Evolutionary conservation across 139 green algal genomes (phyloP).

Genomic region (Chlamydomonas sphaeroides): DNA sequence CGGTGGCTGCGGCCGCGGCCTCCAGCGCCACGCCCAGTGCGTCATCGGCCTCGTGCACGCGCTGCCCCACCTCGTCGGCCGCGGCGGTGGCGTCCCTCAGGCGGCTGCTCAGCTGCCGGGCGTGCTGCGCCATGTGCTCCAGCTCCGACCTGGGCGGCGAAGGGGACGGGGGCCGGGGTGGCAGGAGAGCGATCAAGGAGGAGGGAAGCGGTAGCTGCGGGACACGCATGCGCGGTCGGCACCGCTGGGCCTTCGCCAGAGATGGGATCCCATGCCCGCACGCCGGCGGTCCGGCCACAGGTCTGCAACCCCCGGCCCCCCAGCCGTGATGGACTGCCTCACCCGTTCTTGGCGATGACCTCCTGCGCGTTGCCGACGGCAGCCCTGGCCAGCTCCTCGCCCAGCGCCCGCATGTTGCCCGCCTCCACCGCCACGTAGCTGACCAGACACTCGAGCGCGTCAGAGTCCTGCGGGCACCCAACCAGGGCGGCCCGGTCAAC

Average conservation of each 20-base stretch:
- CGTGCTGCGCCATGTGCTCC: constrained; percentile 1
- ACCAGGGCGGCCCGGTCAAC: neutral
- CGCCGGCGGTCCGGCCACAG: no score
- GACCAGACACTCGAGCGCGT: constrained; percentile 5
- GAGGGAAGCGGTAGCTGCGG: no score
- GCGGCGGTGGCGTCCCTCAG: neutral
- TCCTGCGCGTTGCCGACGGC: neutral
- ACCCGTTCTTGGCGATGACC: constrained; percentile 22
- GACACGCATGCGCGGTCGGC: no score
- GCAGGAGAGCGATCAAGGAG: no score
- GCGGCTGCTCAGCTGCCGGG: neutral
- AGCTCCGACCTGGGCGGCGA: neutral
- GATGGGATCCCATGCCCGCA: no score
- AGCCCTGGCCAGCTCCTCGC: neutral
- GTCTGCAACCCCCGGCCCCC: no score
- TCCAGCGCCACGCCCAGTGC: neutral
- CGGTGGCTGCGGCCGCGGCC: neutral
- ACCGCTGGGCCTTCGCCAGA: no score
- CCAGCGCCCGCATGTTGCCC: constrained; percentile 10
- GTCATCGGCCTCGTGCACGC: neutral
- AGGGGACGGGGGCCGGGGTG: no score
- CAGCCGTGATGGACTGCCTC: no score
- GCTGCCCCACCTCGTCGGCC: neutral
- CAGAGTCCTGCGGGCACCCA: neutral
- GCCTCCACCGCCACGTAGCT: constrained; percentile 38